These are phyloP conservation scores for Yamadazyma atlantica DNA, from an alignment of 1,139 yeast genomes.

Conservation along the genomic window DNA sequence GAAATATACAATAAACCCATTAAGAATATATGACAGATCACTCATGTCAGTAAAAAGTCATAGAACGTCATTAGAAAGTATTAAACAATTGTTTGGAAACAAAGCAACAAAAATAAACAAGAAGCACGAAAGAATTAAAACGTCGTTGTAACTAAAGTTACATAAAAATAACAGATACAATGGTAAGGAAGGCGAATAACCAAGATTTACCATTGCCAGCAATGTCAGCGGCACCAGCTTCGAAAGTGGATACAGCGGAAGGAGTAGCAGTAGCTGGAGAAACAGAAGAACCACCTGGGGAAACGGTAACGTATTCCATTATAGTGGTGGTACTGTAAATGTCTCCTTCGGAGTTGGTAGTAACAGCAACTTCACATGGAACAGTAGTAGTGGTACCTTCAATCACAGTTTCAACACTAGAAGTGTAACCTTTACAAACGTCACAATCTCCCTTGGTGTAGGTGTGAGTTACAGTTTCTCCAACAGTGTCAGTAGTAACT, in stretches of 20 bases:
- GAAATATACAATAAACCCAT: neutral
- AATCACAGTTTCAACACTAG: constrained; percentile 11
- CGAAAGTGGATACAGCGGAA: constrained; percentile 1
- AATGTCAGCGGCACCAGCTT: constrained; percentile 1
- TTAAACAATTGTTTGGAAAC: neutral
- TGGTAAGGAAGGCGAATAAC: constrained; percentile 1
- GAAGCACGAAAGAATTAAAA: neutral
- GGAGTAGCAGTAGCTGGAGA: constrained; percentile 1
- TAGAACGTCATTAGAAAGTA: neutral
- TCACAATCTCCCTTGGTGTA: constrained; percentile 18
- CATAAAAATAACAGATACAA: neutral
- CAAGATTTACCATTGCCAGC: neutral
- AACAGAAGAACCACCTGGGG: neutral
- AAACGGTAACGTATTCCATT: neutral
- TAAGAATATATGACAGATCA: neutral
- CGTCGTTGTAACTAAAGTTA: neutral
- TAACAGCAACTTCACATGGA: constrained; percentile 10
- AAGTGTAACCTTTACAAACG: constrained; percentile 8
- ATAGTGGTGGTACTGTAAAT: constrained; percentile 2
- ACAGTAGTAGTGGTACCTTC: constrained; percentile 14
- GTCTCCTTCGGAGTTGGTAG: constrained; percentile 5
- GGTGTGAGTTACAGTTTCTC: neutral
- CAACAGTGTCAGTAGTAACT: constrained; percentile 3
- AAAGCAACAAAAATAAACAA: neutral
- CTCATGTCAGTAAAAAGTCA: neutral